Conservation (phyloP, 1,284 basidiomycete species). For the Papiliotrema laurentii region DNA sequence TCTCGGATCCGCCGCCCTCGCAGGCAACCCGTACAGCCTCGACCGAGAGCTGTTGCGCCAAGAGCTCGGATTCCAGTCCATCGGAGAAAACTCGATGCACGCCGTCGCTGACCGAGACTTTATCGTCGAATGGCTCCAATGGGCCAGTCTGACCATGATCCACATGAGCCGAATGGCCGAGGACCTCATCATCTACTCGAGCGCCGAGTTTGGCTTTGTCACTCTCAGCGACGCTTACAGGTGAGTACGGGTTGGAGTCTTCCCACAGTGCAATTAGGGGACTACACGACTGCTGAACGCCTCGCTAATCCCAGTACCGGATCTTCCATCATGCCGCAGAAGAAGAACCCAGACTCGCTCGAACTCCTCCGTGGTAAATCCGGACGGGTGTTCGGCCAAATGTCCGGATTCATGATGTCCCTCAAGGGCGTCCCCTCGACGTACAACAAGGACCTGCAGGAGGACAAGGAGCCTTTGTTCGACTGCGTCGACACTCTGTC, state of each 20-base stretch:
- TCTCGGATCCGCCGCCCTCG: conserved; percentile 88
- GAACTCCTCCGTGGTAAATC: conserved; percentile 93
- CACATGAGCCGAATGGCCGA: conserved; percentile 94
- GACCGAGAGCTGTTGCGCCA: conserved; percentile 82
- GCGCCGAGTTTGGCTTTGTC: conserved; percentile 93
- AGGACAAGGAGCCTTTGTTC: conserved; percentile 97
- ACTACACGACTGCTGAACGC: too few relatives aligned
- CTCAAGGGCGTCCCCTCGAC: conserved; percentile 96
- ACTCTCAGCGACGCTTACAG: conserved; percentile 93
- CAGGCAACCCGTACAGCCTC: conserved; percentile 90
- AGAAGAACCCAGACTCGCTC: conserved; percentile 97
- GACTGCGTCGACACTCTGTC: conserved; percentile 86
- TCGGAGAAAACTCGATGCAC: conserved; percentile 91
- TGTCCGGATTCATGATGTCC: conserved; percentile 98
- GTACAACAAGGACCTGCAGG: conserved; percentile 98
- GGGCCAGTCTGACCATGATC: conserved; percentile 85
- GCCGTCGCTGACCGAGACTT: conserved; percentile 97
- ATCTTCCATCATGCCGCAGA: conserved; percentile 99
- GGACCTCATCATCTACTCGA: conserved; percentile 93
- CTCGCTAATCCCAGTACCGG: conserved; percentile 64
- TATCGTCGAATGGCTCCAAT: conserved; percentile 94
- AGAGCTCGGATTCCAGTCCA: conserved; percentile 75
- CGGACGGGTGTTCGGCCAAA: conserved; percentile 90
- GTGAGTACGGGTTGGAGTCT: too few relatives aligned
- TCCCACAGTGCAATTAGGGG: too few relatives aligned